Base-by-base conservation (phyloP, 1,284 basidiomycete genomes). In the Rhodotorula sp. region DNA sequence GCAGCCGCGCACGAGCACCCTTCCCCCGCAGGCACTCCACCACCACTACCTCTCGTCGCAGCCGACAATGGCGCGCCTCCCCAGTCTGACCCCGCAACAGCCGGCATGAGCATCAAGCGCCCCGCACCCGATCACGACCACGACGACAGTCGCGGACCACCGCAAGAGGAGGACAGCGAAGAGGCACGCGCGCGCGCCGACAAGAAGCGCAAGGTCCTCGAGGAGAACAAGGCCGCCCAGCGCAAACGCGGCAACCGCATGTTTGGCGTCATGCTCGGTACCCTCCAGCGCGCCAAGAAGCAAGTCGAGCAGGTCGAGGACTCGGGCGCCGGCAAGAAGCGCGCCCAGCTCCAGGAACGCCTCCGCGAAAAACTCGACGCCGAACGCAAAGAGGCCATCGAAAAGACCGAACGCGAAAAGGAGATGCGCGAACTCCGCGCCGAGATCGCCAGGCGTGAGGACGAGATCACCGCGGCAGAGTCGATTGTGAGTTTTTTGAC, bases 211-310 rank as follows among this genome's bases (percentile, higher is more conserved):
- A 62, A 62, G 56, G 26, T 56, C 54, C 64, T 61, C 52, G 71
- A 67, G n/a, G 47, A 48, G 15, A 26, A 68, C 46, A 56, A 49
- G 18, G 65, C 64, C 26, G 76, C 78, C 58, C 63, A 56, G 10
- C 65, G 69, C 39, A 70, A 73, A 49, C 62, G 78, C 18, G 74
- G 77, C 10, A 64, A 70, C 57, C 51, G 78, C 23, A 72, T 79
- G 72, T 79, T 79, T 65, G 78, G 78, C 20, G 57, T 79, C 20
- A 66, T 79, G 65, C 47, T 68, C 34, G 69, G 68, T 20, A 79
- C 77, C 16, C 62, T 79, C 34, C 70, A 73, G 59, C 76, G 75
- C 49, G 76, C 77, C 20, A 74, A 76, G 48, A 59, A 69, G 31
- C 68, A 77, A 34, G 72, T 70, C 39, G 65, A 62, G 31, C 65